Conservation (phyloP, 371 early-diverging fungal genomes). For the Lichtheimia corymbifera region DNA sequence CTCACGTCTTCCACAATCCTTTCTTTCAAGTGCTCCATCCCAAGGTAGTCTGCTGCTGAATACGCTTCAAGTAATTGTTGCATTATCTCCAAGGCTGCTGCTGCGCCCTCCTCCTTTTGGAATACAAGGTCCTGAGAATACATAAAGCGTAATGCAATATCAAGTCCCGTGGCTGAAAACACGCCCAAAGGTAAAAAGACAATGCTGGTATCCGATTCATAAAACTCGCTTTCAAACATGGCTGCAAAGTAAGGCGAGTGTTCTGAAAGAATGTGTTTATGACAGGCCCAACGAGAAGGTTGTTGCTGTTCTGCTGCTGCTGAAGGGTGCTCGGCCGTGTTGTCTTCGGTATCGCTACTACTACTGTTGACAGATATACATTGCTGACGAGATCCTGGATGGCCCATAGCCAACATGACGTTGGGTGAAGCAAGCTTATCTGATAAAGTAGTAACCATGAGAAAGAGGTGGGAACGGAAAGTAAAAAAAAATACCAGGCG, state of each 20-base stretch:
- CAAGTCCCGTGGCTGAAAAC: constrained; percentile 21
- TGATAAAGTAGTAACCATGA: constrained; percentile 1
- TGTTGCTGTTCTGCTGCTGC: too few species aligned
- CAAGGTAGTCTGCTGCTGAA: constrained; percentile 26
- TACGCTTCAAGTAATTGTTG: constrained; percentile 19
- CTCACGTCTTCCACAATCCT: constrained; percentile 6
- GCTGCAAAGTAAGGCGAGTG: constrained; percentile 43
- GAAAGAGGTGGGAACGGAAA: background rate
- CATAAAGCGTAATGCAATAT: constrained; percentile 31
- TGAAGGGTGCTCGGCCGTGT: background rate
- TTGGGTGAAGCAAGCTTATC: constrained; percentile 15
- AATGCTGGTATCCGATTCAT: constrained; percentile 30
- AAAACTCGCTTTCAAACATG: constrained; percentile 37
- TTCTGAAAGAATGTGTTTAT: constrained; percentile 31
- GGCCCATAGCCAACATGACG: constrained; percentile 30
- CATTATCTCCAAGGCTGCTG: constrained; percentile 3
- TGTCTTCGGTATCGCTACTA: background rate
- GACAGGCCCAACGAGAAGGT: constrained; percentile 27
- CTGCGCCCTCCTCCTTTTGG: background rate
- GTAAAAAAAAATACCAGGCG: constrained; percentile 9
- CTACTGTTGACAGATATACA: constrained; percentile 1
- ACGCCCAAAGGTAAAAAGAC: constrained; percentile 29
- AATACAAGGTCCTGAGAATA: constrained; percentile 27
- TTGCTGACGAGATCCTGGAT: constrained; percentile 8
- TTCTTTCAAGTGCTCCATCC: constrained; percentile 19